A percentile compares a stretch with the other conserved stretches of the same genome.
Conservation (phyloP, 495 filamentous ascomycete genomes). For the Penicillium pulvis region DNA sequence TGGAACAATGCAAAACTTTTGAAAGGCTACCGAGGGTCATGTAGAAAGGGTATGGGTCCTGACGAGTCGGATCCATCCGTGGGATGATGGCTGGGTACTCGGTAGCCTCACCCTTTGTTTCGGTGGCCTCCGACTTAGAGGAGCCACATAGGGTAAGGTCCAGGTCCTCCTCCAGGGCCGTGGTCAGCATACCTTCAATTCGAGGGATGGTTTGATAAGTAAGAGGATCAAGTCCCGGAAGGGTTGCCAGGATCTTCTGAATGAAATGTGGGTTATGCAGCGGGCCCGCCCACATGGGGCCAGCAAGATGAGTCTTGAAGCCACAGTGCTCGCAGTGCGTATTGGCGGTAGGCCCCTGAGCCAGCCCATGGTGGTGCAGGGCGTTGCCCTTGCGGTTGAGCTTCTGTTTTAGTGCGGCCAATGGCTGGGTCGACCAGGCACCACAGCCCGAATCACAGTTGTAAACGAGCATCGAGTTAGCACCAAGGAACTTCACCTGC, state of each 20-base stretch:
- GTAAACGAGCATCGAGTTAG: conserved; percentile 92
- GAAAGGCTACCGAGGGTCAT: conserved; percentile 72
- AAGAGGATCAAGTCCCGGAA: conserved; percentile 60
- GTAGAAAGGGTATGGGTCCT: conserved; percentile 82
- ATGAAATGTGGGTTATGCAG: conserved; percentile 84
- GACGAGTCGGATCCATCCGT: conserved; percentile 51
- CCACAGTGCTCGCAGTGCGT: conserved; percentile 79
- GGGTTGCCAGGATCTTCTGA: conserved; percentile 66
- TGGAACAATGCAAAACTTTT: conserved; percentile 73
- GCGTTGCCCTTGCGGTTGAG: conserved; percentile 67
- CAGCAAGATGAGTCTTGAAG: conserved; percentile 80
- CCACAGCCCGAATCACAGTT: conserved; percentile 89
- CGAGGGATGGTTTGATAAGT: conserved; percentile 77
- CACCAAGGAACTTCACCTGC: conserved; percentile 83
- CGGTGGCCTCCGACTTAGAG: conserved; percentile 4
- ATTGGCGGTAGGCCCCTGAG: conserved; percentile 64
- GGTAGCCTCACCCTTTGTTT: conserved; percentile 12
- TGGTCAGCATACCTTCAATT: conserved; percentile 88
- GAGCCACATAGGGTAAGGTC: conserved; percentile 24
- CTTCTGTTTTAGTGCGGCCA: conserved; percentile 65
- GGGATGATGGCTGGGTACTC: conserved; percentile 39
- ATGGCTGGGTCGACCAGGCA: conserved; percentile 76
- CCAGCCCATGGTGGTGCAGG: conserved; percentile 74
- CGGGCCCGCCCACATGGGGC: conserved; percentile 93
- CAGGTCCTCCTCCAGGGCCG: conserved; percentile 75